A percentile compares a stretch with the other conserved stretches of the same genome.
Evolutionary conservation across 345 rosid genomes (phyloP).

Genomic region (Erodium maritimum): DNA sequence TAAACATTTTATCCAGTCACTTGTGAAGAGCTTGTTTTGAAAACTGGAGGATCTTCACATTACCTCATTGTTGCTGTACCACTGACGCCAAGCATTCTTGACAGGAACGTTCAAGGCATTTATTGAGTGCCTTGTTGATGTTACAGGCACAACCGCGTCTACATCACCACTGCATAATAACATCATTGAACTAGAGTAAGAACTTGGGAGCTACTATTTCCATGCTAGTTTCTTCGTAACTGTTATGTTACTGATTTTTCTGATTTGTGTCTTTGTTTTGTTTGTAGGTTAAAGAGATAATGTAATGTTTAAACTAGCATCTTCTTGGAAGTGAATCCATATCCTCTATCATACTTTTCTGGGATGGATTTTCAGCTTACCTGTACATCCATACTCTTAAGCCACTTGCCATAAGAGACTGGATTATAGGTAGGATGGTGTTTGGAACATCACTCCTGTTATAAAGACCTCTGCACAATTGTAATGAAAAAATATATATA

Average conservation of each 20-base stretch:
- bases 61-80: constrained; percentile 21
- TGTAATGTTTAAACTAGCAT: too few species aligned
- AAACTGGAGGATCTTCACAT: background rate
- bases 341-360: too few species aligned
- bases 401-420: constrained; percentile 20
- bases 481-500: background rate
- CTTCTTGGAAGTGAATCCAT: too few species aligned
- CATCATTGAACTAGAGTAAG: background rate
- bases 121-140: constrained; percentile 28
- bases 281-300: too few species aligned
- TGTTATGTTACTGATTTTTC: too few species aligned
- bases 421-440: constrained; percentile 28
- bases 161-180: constrained; percentile 28
- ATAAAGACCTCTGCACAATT: constrained; percentile 7
- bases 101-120: constrained; percentile 19
- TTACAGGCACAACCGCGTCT: constrained; percentile 31
- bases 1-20: background rate
- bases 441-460: constrained; percentile 24
- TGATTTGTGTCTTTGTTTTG: too few species aligned
- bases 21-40: too few species aligned
- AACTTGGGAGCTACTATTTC: too few species aligned
- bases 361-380: constrained; percentile 8
- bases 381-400: constrained; percentile 36
- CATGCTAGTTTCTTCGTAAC: too few species aligned
- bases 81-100: constrained; percentile 19